Evolutionary conservation across 1,284 basidiomycete species (phyloP).

Genomic region (Heterobasidion parviporum): DNA sequence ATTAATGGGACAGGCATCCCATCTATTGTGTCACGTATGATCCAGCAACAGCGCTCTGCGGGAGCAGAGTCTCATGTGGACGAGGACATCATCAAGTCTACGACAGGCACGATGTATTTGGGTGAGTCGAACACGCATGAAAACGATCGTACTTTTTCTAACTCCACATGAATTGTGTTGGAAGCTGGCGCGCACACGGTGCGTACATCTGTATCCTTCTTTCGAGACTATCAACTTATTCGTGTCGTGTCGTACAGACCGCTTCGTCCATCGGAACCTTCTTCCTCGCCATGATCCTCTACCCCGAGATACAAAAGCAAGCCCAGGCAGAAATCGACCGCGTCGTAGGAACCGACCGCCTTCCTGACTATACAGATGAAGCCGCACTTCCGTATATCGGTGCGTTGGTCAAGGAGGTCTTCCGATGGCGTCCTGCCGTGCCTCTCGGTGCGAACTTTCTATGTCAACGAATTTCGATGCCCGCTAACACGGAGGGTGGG

Average conservation of each 20-base stretch:
- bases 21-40: background rate
- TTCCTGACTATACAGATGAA: constrained; percentile 12
- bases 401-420: constrained; percentile 14
- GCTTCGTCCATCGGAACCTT: constrained; percentile 13
- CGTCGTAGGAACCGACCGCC: constrained; percentile 12
- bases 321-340: constrained; percentile 18
- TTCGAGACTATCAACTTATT: too few species aligned
- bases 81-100: background rate
- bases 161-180: background rate
- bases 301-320: constrained; percentile 15
- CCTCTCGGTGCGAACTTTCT: constrained; percentile 3
- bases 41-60: background rate
- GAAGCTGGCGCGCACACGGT: background rate
- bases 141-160: background rate
- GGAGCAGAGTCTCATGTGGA: background rate
- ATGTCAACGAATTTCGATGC: background rate
- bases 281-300: constrained; percentile 17
- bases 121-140: constrained; percentile 5
- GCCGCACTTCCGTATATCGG: constrained; percentile 12
- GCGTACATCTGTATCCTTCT: background rate
- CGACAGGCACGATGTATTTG: background rate
- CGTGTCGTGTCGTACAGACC: too few species aligned
- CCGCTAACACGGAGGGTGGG: background rate
- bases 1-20: background rate
- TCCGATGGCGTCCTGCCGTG: constrained; percentile 13